A percentile compares a stretch with the other conserved stretches of the same genome.
phyloP scores from a whole-genome alignment of 139 green algal species.

The Choricystis sp. region DNA sequence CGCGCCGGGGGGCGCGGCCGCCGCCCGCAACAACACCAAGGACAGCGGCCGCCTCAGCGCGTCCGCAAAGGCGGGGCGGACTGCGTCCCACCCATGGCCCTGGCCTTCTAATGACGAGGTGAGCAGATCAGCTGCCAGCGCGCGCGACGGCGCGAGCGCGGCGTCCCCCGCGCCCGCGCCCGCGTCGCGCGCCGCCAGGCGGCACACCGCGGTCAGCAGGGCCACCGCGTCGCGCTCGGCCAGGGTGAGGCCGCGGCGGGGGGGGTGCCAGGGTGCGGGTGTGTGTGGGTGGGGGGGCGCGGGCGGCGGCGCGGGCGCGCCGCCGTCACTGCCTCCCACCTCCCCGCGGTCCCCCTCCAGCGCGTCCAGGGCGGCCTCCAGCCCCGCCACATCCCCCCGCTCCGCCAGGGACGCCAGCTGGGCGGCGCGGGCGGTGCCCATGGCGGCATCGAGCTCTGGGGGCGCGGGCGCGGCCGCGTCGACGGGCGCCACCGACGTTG shows the following conservation, averaged over 20 bases:
- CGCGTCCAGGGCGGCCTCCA: constrained; percentile 40
- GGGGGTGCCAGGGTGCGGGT: constrained; percentile 11
- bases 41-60: constrained; percentile 69
- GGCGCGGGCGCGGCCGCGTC: background rate
- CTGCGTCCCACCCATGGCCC: constrained; percentile 39
- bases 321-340: background rate
- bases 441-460: background rate
- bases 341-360: constrained; percentile 2
- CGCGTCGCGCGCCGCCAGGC: background rate
- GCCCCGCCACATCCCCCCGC: constrained; percentile 39
- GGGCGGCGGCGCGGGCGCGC: background rate
- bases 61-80: constrained; percentile 33
- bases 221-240: constrained; percentile 61
- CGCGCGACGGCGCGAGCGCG: background rate
- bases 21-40: constrained; percentile 44
- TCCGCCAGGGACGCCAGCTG: constrained; percentile 67
- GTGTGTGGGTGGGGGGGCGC: no score
- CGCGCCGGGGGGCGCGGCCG: background rate
- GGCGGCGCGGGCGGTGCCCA: constrained; percentile 21
- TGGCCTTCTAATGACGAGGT: constrained; percentile 64
- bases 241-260: constrained; percentile 21
- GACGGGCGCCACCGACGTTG: background rate
- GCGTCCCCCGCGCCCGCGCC: background rate
- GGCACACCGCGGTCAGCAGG: constrained; percentile 71
- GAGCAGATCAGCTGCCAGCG: constrained; percentile 81